Percentiles rank a stretch among this genome's conserved stretches.
These are phyloP conservation scores for Exserohilum turcica DNA, from an alignment of 2,329 filamentous ascomycete species.

Conservation along the genomic window DNA sequence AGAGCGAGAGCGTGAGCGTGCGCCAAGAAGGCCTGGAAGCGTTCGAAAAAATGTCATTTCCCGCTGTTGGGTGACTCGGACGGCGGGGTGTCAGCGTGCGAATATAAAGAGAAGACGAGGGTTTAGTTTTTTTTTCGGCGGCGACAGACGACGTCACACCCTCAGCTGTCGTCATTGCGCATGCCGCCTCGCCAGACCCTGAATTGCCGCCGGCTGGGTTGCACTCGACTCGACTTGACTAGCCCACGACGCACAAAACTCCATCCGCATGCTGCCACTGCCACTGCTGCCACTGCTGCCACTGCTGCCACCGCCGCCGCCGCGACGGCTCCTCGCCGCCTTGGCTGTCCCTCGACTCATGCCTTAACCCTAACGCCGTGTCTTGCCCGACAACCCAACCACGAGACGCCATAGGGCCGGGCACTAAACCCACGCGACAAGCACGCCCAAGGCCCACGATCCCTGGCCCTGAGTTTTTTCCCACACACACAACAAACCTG, in stretches of 20 bases:
- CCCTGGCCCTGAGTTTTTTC: slow-evolving; percentile 4
- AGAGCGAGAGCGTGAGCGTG: slow-evolving; percentile 12
- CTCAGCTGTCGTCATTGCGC: slow-evolving; percentile 36
- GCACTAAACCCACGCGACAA: slow-evolving; percentile 6
- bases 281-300: too few relatives aligned
- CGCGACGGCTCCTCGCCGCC: not conserved
- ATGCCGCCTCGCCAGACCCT: slow-evolving; percentile 26
- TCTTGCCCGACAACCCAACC: not conserved
- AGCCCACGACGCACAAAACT: slow-evolving; percentile 3
- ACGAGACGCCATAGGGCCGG: slow-evolving; percentile 7
- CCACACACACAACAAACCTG: slow-evolving; percentile 23
- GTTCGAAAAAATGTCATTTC: slow-evolving; percentile 33
- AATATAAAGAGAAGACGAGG: slow-evolving; percentile 25
- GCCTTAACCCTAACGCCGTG: not conserved
- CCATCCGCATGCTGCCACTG: too few relatives aligned
- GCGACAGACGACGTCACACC: slow-evolving; percentile 33
- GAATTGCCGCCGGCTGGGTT: slow-evolving; percentile 8
- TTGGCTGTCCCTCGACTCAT: too few relatives aligned
- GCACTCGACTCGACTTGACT: too few relatives aligned
- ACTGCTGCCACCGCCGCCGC: too few relatives aligned
- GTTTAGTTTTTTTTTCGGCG: slow-evolving; percentile 28
- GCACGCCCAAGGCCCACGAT: slow-evolving; percentile 6
- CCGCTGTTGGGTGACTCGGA: slow-evolving; percentile 19
- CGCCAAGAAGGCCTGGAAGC: slow-evolving; percentile 45
- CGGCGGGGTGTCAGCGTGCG: slow-evolving; percentile 25